These are phyloP conservation scores for Gossypium ekmanianum DNA, from an alignment of 345 rosid species.

Conservation along the genomic window DNA sequence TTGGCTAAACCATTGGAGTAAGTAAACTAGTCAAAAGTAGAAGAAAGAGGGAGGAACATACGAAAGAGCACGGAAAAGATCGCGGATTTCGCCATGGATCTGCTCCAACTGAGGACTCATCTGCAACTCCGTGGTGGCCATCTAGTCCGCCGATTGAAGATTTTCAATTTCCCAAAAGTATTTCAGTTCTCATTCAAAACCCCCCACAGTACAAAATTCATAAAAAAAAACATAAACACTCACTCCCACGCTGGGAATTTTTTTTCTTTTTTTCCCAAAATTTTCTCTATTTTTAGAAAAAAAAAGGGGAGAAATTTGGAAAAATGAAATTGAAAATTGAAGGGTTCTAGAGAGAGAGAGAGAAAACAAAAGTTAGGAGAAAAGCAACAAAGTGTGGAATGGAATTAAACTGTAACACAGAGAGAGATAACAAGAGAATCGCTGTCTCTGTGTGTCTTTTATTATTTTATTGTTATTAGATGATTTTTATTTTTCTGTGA, in stretches of 20 bases:
- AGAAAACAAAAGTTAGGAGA: neutral
- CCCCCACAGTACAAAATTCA: conserved; percentile 14
- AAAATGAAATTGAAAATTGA: neutral
- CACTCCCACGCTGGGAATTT: neutral
- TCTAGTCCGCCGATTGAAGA: conserved; percentile 27
- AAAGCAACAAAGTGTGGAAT: neutral
- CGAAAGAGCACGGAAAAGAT: conserved; percentile 90
- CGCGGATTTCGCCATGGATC: conserved; percentile 95
- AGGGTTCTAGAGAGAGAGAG: neutral
- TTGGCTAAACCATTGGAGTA: too few species aligned
- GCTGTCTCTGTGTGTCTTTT: neutral
- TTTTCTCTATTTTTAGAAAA: neutral
- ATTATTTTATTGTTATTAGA: neutral
- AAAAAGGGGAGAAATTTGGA: neutral
- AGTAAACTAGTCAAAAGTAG: neutral
- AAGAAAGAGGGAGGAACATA: conserved; percentile 23
- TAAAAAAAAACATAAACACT: neutral
- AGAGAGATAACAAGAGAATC: neutral
- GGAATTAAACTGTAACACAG: neutral
- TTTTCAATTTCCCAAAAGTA: conserved; percentile 25
- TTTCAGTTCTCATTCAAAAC: conserved; percentile 15
- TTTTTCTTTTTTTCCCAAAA: neutral
- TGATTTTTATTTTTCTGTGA: neutral
- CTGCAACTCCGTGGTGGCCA: conserved; percentile 59
- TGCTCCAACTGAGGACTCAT: conserved; percentile 92